A percentile compares a stretch with the other conserved stretches of the same genome.
phyloP scores from a whole-genome alignment of 306 rosid genomes.

The Fagus crenata region DNA sequence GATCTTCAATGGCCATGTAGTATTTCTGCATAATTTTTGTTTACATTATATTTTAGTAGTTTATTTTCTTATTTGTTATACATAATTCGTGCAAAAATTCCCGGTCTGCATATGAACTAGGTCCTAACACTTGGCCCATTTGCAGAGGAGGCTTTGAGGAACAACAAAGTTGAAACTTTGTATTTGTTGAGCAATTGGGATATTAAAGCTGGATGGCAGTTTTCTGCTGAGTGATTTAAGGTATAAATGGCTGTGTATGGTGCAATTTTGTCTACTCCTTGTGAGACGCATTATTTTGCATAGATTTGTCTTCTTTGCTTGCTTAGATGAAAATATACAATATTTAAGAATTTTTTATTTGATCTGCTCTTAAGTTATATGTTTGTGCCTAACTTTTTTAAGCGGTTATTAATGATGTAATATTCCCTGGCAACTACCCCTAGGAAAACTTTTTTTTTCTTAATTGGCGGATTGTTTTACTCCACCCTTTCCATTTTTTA shows the following conservation, averaged over 20 bases:
- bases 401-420: too few relatives aligned
- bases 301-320: too few relatives aligned
- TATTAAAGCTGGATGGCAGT: neutral
- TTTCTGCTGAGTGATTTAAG: neutral
- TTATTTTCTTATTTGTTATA: constrained; percentile 6
- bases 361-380: too few relatives aligned
- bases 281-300: neutral
- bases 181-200: neutral
- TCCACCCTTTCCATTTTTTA: too few relatives aligned
- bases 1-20: too few relatives aligned
- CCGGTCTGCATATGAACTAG: neutral
- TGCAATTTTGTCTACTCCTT: neutral
- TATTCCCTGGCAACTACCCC: too few relatives aligned
- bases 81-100: neutral
- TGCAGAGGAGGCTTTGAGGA: constrained; percentile 61
- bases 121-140: constrained; percentile 25
- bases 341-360: too few relatives aligned
- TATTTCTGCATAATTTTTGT: neutral
- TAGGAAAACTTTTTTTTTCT: too few relatives aligned
- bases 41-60: neutral
- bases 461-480: too few relatives aligned
- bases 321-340: too few relatives aligned
- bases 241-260: neutral
- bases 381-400: too few relatives aligned
- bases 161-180: neutral